phyloP scores from a whole-genome alignment of 768 basidiomycete species.

The Calocybe cyanea region DNA sequence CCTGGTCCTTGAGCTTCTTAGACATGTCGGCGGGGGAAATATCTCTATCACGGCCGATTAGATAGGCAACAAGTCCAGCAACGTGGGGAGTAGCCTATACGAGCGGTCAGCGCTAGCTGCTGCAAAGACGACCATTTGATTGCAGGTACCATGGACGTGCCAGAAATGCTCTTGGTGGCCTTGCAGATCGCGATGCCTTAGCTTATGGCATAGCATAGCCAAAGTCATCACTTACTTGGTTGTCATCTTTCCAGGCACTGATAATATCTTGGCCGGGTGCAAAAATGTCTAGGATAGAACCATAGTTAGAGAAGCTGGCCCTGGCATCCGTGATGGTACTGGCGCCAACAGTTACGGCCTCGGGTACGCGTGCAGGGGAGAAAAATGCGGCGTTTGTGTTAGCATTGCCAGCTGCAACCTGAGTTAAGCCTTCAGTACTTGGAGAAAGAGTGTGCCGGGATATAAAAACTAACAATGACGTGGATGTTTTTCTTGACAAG shows the following conservation, averaged over 20 bases:
- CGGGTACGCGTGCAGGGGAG: slow-evolving; percentile 9
- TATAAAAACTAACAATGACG: slow-evolving; percentile 17
- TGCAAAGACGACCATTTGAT: neutral
- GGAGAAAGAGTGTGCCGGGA: neutral
- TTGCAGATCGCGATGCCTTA: neutral
- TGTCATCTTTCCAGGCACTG: slow-evolving; percentile 19
- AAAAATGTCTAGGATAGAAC: slow-evolving; percentile 28
- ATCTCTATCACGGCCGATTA: slow-evolving; percentile 7
- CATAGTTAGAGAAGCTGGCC: slow-evolving; percentile 32
- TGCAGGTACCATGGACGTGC: slow-evolving; percentile 13
- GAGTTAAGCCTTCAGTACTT: neutral
- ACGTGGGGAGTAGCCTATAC: slow-evolving; percentile 14
- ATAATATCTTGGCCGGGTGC: slow-evolving; percentile 29
- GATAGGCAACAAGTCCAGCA: slow-evolving; percentile 9
- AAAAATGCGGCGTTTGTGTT: neutral
- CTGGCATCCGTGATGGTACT: slow-evolving; percentile 24
- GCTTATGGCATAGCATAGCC: too few species aligned
- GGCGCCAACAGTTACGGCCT: slow-evolving; percentile 10
- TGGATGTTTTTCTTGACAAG: slow-evolving; percentile 26
- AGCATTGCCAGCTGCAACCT: slow-evolving; percentile 14
- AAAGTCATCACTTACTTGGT: slow-evolving; percentile 11
- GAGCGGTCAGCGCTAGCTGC: neutral
- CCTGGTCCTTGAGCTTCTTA: neutral
- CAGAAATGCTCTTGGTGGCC: slow-evolving; percentile 4
- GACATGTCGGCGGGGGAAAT: slow-evolving; percentile 6